Percentiles rank a stretch among this genome's conserved stretches.
phyloP scores from a whole-genome alignment of 768 basidiomycete genomes.

The Mycena sanguinolenta region DNA sequence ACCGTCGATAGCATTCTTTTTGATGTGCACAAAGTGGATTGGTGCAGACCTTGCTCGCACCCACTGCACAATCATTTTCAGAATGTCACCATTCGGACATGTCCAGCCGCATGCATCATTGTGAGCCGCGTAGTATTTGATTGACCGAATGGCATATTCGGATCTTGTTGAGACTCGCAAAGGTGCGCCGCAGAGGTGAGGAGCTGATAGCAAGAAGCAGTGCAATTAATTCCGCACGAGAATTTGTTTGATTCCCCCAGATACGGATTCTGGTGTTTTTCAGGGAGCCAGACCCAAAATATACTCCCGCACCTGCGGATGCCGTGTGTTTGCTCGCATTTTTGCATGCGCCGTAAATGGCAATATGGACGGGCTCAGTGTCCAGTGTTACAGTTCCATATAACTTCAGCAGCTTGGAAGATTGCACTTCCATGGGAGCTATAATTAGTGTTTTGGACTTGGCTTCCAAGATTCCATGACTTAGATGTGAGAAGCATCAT shows the following conservation, averaged over 20 bases:
- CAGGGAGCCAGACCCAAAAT: background rate
- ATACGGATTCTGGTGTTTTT: background rate
- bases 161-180: constrained; percentile 21
- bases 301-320: constrained; percentile 10
- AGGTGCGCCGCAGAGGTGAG: background rate
- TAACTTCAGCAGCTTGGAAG: background rate
- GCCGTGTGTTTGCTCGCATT: background rate
- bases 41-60: constrained; percentile 5
- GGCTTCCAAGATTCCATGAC: too few species aligned
- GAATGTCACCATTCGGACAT: constrained; percentile 18
- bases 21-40: constrained; percentile 12
- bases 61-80: background rate
- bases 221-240: constrained; percentile 3
- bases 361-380: constrained; percentile 5
- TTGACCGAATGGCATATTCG: constrained; percentile 7
- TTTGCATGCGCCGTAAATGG: constrained; percentile 2
- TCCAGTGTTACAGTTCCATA: background rate
- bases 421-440: too few species aligned
- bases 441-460: too few species aligned
- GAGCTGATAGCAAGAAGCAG: constrained; percentile 2
- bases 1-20: background rate
- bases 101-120: constrained; percentile 20
- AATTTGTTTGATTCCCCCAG: constrained; percentile 2
- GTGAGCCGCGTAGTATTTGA: background rate
- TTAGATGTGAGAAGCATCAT: too few species aligned